Evolutionary conservation across 768 basidiomycete species (phyloP), one percentile per base, ranked within the genome.

Genomic region (Pleurotus sapidus): DNA sequence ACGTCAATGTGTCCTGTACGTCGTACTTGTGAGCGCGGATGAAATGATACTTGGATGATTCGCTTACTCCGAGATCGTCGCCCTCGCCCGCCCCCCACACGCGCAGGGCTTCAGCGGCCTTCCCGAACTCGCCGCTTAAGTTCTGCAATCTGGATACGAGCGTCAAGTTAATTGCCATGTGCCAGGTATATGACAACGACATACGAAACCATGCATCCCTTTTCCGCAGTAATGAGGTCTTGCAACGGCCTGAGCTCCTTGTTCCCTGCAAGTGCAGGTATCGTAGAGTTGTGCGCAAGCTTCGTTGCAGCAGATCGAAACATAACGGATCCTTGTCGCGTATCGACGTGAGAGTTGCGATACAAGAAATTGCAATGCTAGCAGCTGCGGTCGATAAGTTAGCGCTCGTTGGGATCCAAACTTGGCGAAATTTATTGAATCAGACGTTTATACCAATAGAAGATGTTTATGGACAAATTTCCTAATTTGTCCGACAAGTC

Each of bases 141-240:
- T 78, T 86, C 64, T 87, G 87, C 42, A 90, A 61, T 30, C 87
- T 90, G 49, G 39, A 30, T 27, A 57, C 20, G 38, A 7, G 56
- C 4, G 47, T 25, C 34, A 49, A 23, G 38, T 49, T 23, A 48
- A 34, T 15, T 23, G 27, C 54, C 30, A 50, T 46, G 8, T n/a
- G 45, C 30, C 17, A 18, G 48, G 8, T 39, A 49, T 34, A 49
- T 27, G 46, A 25, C 17, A 23, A 27, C 14, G n/a, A 30, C 39
- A 77, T 63, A 93, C 91, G 89, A 82, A 48, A 78, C 72, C 27
- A 95, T 76, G 6, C 95, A 86, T 5, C 81, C 74, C 74, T 98
- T 98, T 72, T 97, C 94, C 1, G 90, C 83, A 2, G 84, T 88
- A 56, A 98, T 98, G 60, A 96, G 78, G 65, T 95, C 93, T 67